Conservation (phyloP, 2,329 filamentous ascomycete genomes). For the Neonectria faginata region DNA sequence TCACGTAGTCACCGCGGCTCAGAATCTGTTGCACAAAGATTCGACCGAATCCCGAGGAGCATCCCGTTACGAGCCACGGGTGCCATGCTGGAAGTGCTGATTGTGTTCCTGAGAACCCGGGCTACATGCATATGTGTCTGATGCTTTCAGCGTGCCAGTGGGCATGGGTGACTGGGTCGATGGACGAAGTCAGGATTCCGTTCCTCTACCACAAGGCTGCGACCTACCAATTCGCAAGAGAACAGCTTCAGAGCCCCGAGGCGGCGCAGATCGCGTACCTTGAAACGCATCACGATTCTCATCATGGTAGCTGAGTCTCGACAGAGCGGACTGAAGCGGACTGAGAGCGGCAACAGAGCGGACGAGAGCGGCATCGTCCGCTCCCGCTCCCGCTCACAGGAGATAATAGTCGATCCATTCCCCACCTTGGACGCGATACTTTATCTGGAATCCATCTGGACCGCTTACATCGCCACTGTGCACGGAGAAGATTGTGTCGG, state of each 20-base stretch:
- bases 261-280: too few species aligned
- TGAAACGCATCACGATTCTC: background rate
- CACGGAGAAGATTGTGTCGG: too few species aligned
- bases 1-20: background rate
- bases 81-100: background rate
- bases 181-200: slow-evolving; percentile 58
- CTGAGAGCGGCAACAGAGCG: background rate
- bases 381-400: background rate
- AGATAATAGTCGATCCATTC: background rate
- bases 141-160: slow-evolving; percentile 59
- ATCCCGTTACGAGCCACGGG: background rate
- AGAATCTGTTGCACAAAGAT: background rate
- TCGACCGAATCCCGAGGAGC: background rate
- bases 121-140: slow-evolving; percentile 59
- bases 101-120: slow-evolving; percentile 51
- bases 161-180: slow-evolving; percentile 59
- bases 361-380: background rate
- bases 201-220: slow-evolving; percentile 61
- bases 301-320: background rate
- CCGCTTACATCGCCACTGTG: background rate
- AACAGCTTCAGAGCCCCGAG: slow-evolving; percentile 55
- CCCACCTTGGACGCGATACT: background rate
- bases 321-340: background rate
- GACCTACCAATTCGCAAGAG: slow-evolving; percentile 59
- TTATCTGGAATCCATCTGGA: background rate